phyloP scores from a whole-genome alignment of 2,329 filamentous ascomycete species.

The Aspergillus transmontanensis region DNA sequence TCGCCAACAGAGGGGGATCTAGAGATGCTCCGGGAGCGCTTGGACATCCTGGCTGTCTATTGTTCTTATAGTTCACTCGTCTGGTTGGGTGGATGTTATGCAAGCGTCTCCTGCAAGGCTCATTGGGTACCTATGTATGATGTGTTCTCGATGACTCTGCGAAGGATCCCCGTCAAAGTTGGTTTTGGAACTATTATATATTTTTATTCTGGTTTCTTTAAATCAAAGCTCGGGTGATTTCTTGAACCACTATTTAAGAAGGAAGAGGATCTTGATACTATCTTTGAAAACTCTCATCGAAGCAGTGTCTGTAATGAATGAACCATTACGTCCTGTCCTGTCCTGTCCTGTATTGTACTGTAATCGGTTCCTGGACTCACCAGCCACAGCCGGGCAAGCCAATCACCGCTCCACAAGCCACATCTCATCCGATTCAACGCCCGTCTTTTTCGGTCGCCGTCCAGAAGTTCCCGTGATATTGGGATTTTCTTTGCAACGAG shows the following conservation, averaged over 20 bases:
- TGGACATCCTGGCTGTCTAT: constrained; percentile 4
- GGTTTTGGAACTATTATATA: neutral
- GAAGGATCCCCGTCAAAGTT: neutral
- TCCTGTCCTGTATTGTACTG: neutral
- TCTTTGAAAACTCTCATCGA: neutral
- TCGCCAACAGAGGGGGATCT: constrained; percentile 43
- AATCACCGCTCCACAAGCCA: constrained; percentile 10
- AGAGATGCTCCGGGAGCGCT: constrained; percentile 34
- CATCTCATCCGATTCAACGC: constrained; percentile 9
- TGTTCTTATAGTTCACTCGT: constrained; percentile 1
- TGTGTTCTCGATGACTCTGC: neutral
- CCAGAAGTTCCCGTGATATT: constrained; percentile 25
- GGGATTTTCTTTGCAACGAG: constrained; percentile 26
- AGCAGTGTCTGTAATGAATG: neutral
- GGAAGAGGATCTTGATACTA: neutral
- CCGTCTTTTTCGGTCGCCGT: constrained; percentile 10
- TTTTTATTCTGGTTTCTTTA: neutral
- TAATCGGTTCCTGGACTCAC: neutral
- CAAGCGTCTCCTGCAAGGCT: constrained; percentile 1
- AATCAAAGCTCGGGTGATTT: neutral
- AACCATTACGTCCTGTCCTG: neutral
- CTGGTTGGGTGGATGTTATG: neutral
- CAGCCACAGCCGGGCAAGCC: constrained; percentile 9
- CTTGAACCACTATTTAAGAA: neutral
- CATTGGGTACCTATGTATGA: constrained; percentile 5